Evolutionary conservation across 495 filamentous ascomycete genomes (phyloP).

Genomic region (Aspergillus indologenus): DNA sequence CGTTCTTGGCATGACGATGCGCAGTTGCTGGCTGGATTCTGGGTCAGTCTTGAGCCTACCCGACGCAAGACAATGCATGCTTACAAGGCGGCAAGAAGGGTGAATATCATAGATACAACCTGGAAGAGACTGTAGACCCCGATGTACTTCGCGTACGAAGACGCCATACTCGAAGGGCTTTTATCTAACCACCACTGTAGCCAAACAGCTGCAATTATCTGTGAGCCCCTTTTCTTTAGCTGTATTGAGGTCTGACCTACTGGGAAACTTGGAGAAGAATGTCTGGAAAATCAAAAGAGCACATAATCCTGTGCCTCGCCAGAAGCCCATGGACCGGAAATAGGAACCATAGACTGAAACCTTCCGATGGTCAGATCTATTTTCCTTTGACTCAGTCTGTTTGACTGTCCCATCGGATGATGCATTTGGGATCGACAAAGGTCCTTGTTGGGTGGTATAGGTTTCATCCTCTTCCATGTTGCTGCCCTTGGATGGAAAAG

Average conservation of each 20-base stretch:
- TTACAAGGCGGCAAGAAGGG: neutral
- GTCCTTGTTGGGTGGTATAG: neutral
- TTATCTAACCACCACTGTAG: neutral
- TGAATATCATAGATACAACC: neutral
- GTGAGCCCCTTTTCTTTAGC: neutral
- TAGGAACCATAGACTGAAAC: neutral
- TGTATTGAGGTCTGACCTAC: neutral
- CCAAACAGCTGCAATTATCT: neutral
- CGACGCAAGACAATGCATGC: neutral
- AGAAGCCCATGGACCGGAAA: neutral
- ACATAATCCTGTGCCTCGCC: neutral
- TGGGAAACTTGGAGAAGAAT: slow-evolving; percentile 2
- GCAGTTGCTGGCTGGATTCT: neutral
- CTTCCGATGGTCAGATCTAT: neutral
- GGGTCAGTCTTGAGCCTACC: neutral
- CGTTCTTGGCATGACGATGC: slow-evolving; percentile 1
- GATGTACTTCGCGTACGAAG: slow-evolving; percentile 1
- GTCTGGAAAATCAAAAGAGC: neutral
- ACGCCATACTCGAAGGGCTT: neutral
- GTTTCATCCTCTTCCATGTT: neutral
- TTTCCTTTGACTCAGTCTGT: neutral
- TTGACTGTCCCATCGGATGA: neutral
- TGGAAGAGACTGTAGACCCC: slow-evolving; percentile 1
- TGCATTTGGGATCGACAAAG: neutral
- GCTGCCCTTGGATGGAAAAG: neutral